Conservation (phyloP, 208 protist species). For the Naegleria fowleri region DNA sequence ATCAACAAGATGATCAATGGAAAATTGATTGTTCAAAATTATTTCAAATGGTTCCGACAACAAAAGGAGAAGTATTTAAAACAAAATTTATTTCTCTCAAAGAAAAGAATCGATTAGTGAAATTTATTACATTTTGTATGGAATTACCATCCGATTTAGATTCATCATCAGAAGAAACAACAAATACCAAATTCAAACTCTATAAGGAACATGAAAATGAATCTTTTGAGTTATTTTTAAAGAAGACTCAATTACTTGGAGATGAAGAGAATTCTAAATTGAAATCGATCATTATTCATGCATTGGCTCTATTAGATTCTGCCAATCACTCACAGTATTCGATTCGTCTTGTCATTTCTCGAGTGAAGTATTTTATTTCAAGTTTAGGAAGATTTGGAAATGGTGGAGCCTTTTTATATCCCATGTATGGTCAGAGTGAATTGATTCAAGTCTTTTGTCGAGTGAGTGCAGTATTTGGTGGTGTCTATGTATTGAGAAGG, state of each 20-base stretch:
- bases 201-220: constrained; percentile 12
- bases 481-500: constrained; percentile 62
- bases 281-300: constrained; percentile 32
- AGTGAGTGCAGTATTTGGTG: constrained; percentile 69
- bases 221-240: constrained; percentile 12
- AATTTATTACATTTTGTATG: constrained; percentile 67
- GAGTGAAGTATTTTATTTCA: constrained; percentile 54
- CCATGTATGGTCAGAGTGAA: constrained; percentile 69
- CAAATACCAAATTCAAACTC: not conserved
- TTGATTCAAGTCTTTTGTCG: constrained; percentile 74
- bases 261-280: not conserved
- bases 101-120: constrained; percentile 81
- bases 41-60: constrained; percentile 57
- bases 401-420: constrained; percentile 57
- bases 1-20: too few relatives aligned
- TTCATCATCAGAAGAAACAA: not conserved
- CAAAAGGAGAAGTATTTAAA: constrained; percentile 67
- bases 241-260: constrained; percentile 13
- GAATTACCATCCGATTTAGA: constrained; percentile 29
- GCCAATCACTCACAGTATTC: not conserved
- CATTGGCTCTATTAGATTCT: constrained; percentile 29
- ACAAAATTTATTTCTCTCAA: constrained; percentile 54
- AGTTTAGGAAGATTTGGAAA: constrained; percentile 67
- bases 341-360: not conserved
- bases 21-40: not conserved